Evolutionary conservation across 805 yeast species (phyloP).

Genomic region (Zygosaccharomyces pseudorouxii): DNA sequence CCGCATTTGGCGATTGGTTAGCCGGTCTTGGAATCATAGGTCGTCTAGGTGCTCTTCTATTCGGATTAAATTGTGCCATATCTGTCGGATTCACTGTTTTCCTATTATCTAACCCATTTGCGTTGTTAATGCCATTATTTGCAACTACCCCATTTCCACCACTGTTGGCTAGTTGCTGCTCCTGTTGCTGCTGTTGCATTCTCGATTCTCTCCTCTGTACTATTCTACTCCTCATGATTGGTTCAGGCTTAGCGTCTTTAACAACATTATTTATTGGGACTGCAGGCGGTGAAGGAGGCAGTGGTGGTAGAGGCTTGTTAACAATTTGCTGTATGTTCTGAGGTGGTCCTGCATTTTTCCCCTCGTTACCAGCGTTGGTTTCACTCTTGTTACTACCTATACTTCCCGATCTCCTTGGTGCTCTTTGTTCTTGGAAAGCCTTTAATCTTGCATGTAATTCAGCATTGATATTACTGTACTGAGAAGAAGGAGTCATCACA

Average conservation of each 20-base stretch:
- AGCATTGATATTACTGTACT: slow-evolving; percentile 47
- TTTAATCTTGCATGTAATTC: slow-evolving; percentile 81
- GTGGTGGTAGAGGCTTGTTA: slow-evolving; percentile 42
- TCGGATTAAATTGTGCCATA: slow-evolving; percentile 23
- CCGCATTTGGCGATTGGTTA: slow-evolving; percentile 61
- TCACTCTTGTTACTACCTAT: slow-evolving; percentile 24
- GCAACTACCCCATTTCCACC: slow-evolving; percentile 6
- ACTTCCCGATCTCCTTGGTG: slow-evolving; percentile 39
- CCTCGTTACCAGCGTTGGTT: slow-evolving; percentile 11
- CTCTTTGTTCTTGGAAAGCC: slow-evolving; percentile 83
- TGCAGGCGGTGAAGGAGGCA: slow-evolving; percentile 29
- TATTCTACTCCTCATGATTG: slow-evolving; percentile 1
- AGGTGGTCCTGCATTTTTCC: slow-evolving; percentile 12
- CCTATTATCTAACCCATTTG: slow-evolving; percentile 28
- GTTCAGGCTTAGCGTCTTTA: neutral
- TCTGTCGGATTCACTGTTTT: slow-evolving; percentile 7
- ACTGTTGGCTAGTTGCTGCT: neutral
- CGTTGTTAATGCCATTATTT: slow-evolving; percentile 35
- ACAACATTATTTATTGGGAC: neutral
- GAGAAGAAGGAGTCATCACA: slow-evolving; percentile 24
- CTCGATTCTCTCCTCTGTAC: slow-evolving; percentile 2
- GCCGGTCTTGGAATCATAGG: slow-evolving; percentile 43
- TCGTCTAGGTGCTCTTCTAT: slow-evolving; percentile 29
- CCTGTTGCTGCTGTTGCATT: slow-evolving; percentile 5
- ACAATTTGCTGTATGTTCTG: slow-evolving; percentile 30